These are phyloP conservation scores for Pseudonitzschia delicatissima DNA, from an alignment of 108 stramenopile genomes.

Conservation along the genomic window DNA sequence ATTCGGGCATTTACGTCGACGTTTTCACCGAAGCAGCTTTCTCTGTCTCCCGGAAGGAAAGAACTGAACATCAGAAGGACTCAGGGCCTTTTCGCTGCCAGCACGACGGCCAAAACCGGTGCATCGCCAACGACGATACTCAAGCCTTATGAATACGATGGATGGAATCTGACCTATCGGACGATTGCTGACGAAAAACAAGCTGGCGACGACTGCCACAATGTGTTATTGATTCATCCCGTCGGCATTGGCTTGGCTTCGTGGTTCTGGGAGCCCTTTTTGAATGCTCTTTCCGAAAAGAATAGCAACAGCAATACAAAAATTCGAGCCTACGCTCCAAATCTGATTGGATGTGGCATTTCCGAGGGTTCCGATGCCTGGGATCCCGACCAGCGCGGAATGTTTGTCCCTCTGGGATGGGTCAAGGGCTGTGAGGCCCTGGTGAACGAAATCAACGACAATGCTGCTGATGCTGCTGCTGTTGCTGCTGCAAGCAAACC, in stretches of 20 bases:
- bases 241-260: conserved; percentile 66
- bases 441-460: conserved; percentile 16
- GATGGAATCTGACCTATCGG: conserved; percentile 55
- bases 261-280: conserved; percentile 55
- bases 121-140: no score
- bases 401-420: conserved; percentile 63
- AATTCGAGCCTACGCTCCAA: conserved; percentile 36
- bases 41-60: no score
- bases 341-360: conserved; percentile 75
- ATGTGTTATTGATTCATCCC: conserved; percentile 59
- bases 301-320: conserved; percentile 33
- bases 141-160: conserved; percentile 36
- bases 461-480: not conserved
- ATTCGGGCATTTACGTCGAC: no score
- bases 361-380: conserved; percentile 49
- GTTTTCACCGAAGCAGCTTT: no score
- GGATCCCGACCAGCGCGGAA: conserved; percentile 39
- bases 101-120: no score
- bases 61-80: no score
- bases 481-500: not conserved
- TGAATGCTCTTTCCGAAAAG: conserved; percentile 2
- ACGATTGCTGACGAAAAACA: conserved; percentile 36
- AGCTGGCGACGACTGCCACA: not conserved
- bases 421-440: conserved; percentile 53
- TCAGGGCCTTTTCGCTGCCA: no score